Evolutionary conservation across 257 asterid species (phyloP).

Genomic region (Hygrophila difformis): DNA sequence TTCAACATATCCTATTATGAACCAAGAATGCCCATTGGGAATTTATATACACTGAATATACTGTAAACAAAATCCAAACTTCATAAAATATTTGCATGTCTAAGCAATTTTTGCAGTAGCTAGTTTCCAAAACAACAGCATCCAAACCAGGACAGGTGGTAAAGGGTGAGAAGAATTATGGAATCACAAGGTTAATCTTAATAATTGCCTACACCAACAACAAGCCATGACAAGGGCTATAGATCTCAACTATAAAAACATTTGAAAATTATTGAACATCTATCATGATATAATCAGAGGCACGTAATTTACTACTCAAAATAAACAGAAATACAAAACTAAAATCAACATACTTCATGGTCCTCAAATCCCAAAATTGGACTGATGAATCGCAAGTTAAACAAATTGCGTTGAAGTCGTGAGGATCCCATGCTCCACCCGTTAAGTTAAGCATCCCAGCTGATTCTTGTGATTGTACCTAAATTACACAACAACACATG

Average conservation of each 20-base stretch:
- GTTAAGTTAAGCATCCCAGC: slow-evolving; percentile 78
- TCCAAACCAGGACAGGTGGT: too few species aligned
- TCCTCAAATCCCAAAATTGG: slow-evolving; percentile 90
- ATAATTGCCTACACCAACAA: too few species aligned
- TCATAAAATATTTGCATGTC: too few species aligned
- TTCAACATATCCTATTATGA: too few species aligned
- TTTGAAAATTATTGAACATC: slow-evolving; percentile 3
- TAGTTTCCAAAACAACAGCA: too few species aligned
- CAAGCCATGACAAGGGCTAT: too few species aligned
- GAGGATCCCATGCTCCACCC: slow-evolving; percentile 99
- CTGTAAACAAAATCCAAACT: too few species aligned
- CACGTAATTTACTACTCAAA: slow-evolving; percentile 8
- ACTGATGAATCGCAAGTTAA: slow-evolving; percentile 79
- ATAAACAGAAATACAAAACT: slow-evolving; percentile 3
- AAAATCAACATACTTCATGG: slow-evolving; percentile 61
- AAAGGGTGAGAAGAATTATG: too few species aligned
- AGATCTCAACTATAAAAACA: slow-evolving; percentile 4
- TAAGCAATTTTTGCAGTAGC: too few species aligned
- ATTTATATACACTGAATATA: too few species aligned
- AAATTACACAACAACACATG: slow-evolving; percentile 32
- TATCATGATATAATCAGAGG: slow-evolving; percentile 5
- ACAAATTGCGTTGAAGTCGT: slow-evolving; percentile 57
- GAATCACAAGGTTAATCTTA: too few species aligned
- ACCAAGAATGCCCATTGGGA: slow-evolving; percentile 4
- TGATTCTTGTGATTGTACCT: slow-evolving; percentile 90